These are phyloP conservation scores for Quercus robur DNA, from an alignment of 306 rosid species.

Conservation along the genomic window DNA sequence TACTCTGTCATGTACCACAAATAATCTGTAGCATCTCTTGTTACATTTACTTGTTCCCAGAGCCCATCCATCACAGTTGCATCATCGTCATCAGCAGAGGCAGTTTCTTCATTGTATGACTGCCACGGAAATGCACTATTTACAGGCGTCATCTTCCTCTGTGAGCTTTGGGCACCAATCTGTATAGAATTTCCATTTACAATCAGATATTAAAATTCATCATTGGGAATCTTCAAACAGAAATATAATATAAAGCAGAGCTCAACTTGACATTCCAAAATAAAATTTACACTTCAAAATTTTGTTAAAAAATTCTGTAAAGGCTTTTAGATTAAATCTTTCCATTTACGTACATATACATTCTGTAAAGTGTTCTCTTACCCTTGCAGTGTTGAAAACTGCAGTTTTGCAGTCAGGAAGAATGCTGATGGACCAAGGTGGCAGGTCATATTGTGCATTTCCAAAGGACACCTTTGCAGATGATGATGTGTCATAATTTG, in stretches of 20 bases:
- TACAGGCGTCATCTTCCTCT: slow-evolving; percentile 54
- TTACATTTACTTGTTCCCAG: slow-evolving; percentile 71
- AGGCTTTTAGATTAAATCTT: not conserved
- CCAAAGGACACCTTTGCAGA: slow-evolving; percentile 59
- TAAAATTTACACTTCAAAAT: not conserved
- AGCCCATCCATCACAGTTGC: slow-evolving; percentile 51
- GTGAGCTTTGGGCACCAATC: slow-evolving; percentile 54
- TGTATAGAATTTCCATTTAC: slow-evolving; percentile 21
- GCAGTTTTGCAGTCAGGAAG: slow-evolving; percentile 91
- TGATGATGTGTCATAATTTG: slow-evolving; percentile 60
- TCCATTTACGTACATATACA: not conserved
- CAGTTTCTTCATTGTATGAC: slow-evolving; percentile 74
- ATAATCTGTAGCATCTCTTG: slow-evolving; percentile 81
- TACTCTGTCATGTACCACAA: slow-evolving; percentile 98
- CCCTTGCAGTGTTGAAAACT: slow-evolving; percentile 86
- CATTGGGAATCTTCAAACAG: not conserved
- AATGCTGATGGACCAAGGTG: slow-evolving; percentile 92
- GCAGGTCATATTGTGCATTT: slow-evolving; percentile 59
- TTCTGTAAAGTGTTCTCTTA: slow-evolving; percentile 21
- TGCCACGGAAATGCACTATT: slow-evolving; percentile 54
- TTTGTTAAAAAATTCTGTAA: not conserved
- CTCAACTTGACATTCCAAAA: not conserved
- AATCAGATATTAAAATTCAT: slow-evolving; percentile 12
- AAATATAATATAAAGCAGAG: not conserved
- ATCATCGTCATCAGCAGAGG: slow-evolving; percentile 47